Evolutionary conservation across 768 basidiomycete species (phyloP).

Genomic region (Xerocomellus intermedius): DNA sequence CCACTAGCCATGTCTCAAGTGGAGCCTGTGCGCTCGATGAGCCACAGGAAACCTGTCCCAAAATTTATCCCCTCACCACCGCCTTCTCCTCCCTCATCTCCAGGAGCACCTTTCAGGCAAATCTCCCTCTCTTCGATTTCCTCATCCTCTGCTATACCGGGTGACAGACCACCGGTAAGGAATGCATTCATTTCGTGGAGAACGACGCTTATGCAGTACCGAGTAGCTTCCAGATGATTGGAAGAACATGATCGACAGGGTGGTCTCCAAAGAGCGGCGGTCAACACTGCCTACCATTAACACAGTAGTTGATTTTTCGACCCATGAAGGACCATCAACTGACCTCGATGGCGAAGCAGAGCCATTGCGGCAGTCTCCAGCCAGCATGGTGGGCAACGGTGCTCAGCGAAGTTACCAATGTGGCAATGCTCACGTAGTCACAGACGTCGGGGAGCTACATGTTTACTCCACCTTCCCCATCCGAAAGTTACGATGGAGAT

Average conservation of each 20-base stretch:
- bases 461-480: constrained; percentile 35
- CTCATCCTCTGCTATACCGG: constrained; percentile 13
- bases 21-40: constrained; percentile 42
- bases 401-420: constrained; percentile 26
- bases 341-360: constrained; percentile 26
- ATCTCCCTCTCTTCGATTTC: constrained; percentile 31
- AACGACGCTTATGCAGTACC: constrained; percentile 5
- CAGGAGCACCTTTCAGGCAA: constrained; percentile 33
- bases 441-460: constrained; percentile 30
- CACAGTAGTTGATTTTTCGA: constrained; percentile 32
- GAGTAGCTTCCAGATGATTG: constrained; percentile 35
- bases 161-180: constrained; percentile 35
- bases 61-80: constrained; percentile 65
- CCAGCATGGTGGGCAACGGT: constrained; percentile 33
- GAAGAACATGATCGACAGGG: constrained; percentile 35
- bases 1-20: constrained; percentile 25
- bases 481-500: constrained; percentile 34
- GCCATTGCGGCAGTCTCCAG: constrained; percentile 33
- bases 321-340: constrained; percentile 24
- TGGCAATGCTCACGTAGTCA: constrained; percentile 28
- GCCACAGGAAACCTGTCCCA: constrained; percentile 72
- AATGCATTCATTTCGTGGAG: background rate
- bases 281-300: constrained; percentile 33
- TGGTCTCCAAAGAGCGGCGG: constrained; percentile 32
- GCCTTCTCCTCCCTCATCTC: constrained; percentile 36